phyloP scores from a whole-genome alignment of 148 eudicot species.

The Vaccinium corymbosum region DNA sequence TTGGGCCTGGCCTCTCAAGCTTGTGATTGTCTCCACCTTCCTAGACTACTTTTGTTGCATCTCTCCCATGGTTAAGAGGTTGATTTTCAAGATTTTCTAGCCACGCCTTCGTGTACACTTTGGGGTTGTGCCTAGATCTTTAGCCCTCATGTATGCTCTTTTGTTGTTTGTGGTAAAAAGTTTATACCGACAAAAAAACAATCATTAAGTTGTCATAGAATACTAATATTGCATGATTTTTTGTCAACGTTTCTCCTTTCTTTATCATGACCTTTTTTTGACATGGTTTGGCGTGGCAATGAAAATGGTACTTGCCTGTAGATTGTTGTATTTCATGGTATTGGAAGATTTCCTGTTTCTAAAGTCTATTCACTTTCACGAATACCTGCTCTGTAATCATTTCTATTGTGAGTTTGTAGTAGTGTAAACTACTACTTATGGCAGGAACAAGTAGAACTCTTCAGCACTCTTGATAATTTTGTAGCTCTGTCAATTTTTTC shows the following conservation, averaged over 20 bases:
- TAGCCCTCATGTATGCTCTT: too few species aligned
- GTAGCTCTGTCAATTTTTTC: not conserved
- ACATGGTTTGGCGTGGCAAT: not conserved
- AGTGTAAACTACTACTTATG: not conserved
- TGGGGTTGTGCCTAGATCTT: too few species aligned
- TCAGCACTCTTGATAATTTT: not conserved
- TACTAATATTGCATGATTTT: not conserved
- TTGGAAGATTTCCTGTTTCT: not conserved
- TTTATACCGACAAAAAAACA: too few species aligned
- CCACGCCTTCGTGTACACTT: too few species aligned
- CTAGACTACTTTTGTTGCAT: too few species aligned
- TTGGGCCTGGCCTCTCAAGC: too few species aligned
- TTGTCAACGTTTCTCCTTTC: not conserved
- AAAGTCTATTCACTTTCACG: not conserved
- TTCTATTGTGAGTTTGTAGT: not conserved
- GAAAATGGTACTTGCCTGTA: not conserved
- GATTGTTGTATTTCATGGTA: not conserved
- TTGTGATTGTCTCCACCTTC: too few species aligned
- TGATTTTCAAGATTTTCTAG: too few species aligned
- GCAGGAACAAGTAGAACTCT: not conserved
- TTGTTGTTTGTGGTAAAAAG: too few species aligned
- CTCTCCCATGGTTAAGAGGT: too few species aligned
- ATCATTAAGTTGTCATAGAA: too few species aligned
- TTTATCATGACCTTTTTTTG: not conserved
- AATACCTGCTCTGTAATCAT: not conserved